Conservation (phyloP, 441 rosid species). For the Jatropha multifida region DNA sequence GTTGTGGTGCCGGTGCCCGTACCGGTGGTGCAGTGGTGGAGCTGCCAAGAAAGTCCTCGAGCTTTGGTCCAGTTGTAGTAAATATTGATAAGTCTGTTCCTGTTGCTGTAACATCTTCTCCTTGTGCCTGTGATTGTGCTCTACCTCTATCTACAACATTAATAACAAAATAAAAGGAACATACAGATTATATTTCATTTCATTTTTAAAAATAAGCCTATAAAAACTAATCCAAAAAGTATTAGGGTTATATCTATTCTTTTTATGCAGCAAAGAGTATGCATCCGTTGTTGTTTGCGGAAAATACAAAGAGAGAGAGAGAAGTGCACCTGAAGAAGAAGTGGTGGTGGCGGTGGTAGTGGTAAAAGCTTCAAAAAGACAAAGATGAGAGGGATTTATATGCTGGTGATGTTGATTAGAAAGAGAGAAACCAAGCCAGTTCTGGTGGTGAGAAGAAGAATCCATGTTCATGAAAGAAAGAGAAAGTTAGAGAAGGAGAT, state of each 20-base stretch:
- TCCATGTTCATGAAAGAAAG: background rate
- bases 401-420: constrained; percentile 31
- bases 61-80: constrained; percentile 50
- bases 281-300: too few species aligned
- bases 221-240: too few species aligned
- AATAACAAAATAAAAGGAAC: too few species aligned
- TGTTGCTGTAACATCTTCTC: background rate
- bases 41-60: constrained; percentile 70
- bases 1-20: constrained; percentile 8
- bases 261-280: too few species aligned
- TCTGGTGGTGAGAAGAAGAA: constrained; percentile 40
- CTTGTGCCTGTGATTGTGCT: background rate
- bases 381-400: constrained; percentile 38
- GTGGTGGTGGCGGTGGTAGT: constrained; percentile 24
- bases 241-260: too few species aligned
- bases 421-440: constrained; percentile 83
- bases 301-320: too few species aligned
- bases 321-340: background rate
- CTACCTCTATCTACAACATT: background rate
- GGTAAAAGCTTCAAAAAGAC: constrained; percentile 60
- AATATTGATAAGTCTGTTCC: constrained; percentile 33
- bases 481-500: background rate
- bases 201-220: too few species aligned
- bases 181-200: too few species aligned
- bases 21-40: constrained; percentile 24